Evolutionary conservation across 192 early-diverging fungal species (phyloP).

Genomic region (Geranomyces variabilis): DNA sequence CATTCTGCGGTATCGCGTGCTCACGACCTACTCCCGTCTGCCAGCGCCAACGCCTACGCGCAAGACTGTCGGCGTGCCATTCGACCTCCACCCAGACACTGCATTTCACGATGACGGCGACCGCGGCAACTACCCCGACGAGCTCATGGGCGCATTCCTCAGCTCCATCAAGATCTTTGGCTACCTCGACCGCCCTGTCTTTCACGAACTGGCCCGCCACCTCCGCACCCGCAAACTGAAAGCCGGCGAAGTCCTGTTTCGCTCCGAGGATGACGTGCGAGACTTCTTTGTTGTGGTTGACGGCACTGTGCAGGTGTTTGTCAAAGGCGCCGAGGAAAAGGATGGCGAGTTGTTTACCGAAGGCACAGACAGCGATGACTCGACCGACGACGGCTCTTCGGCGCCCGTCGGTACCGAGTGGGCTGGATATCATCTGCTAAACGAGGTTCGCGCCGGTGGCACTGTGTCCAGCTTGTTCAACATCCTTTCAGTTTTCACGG

Average conservation of each 20-base stretch:
- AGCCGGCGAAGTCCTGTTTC: constrained; percentile 51
- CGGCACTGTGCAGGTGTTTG: constrained; percentile 88
- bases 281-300: constrained; percentile 97
- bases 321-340: constrained; percentile 54
- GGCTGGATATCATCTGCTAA: constrained; percentile 70
- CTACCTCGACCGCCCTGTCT: constrained; percentile 93
- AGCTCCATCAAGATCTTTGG: constrained; percentile 87
- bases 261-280: constrained; percentile 63
- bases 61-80: constrained; percentile 40
- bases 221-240: constrained; percentile 67
- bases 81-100: constrained; percentile 79
- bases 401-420: constrained; percentile 20
- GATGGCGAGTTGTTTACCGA: constrained; percentile 37
- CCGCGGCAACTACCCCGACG: constrained; percentile 57
- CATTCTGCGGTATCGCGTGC: constrained; percentile 70
- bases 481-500: constrained; percentile 87
- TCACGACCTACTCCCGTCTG: constrained; percentile 75
- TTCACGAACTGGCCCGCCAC: constrained; percentile 92
- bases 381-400: not conserved
- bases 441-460: constrained; percentile 87
- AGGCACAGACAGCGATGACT: constrained; percentile 42
- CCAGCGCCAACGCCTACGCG: constrained; percentile 47
- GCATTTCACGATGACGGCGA: constrained; percentile 56
- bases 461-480: constrained; percentile 92
- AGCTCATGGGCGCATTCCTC: constrained; percentile 81